Base-by-base conservation (phyloP, 768 basidiomycete species). In the Crepidotus variabilis region DNA sequence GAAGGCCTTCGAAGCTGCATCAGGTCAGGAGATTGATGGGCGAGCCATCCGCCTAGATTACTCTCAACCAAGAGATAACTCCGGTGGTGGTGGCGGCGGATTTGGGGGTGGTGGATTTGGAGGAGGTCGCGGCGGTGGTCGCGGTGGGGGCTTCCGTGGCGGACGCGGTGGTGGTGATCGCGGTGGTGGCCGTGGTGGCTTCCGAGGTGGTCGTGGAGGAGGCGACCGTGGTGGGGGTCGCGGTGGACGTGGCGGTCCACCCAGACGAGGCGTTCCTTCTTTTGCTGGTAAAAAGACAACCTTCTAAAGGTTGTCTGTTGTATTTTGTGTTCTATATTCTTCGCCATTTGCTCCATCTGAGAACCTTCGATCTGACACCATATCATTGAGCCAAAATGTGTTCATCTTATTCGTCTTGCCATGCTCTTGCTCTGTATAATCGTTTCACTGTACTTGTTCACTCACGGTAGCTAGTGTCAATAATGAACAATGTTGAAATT, bases 41-140 rank as follows among this genome's bases (percentile, higher is more conserved):
- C 84, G 97, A 51, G 63, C 73, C 24, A 76, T 96, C 59, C 82
- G 96, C 52, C 71, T 98, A 47, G 95, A 98, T 73, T 94, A 81
- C 74, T 89, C 91, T 21, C 88, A 90, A 66, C 93, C 92, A 10
- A 77, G 91, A 64, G 89, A 92, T 63, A 69, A 71, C 34, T 74
- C 76, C 48, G 84, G 82, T 54, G 83, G 82, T 16, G 77, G 70
- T 23, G 66, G 77, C 2, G 72, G 75, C 35, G 67, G 75, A 47
- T 71, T 75, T 47, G 67, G 73, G 24, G 67, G 74, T n/a, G 65
- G 69, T 56, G 68, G 78, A 50, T 73, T 77, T 28, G 72, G 80
- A 8, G 73, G 78, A n/a, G 71, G 77, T 2, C 63, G 74, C 50
- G 73, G 79, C 20, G 73, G 78, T 18, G 72, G 77, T 47, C 70